Evolutionary conservation across 2,329 filamentous ascomycete genomes (phyloP), one percentile per base, ranked within the genome.

Genomic region (Fusarium citri): DNA sequence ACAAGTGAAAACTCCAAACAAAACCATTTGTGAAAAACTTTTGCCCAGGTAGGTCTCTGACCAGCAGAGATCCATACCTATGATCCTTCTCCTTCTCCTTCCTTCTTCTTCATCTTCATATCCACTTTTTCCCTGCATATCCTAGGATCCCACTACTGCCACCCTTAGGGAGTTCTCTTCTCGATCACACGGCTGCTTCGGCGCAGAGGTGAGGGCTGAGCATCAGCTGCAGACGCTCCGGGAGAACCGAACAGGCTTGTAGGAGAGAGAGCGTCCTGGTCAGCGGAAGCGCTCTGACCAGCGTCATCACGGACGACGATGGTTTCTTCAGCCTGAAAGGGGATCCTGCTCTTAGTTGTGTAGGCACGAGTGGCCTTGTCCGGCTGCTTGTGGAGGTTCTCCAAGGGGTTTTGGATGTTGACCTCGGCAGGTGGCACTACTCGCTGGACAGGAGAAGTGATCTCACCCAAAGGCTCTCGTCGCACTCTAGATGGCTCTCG

Each of bases 51-150:
- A 47, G 20, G 37, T 30, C 43, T 57, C 50, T 34, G 53, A 25
- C 67, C 67, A 25, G 67, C 67, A 71, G 67, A 55, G 54, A 63
- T 23, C 6, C 41, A 23, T 55, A 43, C 50, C 15, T 12, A 43
- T 31, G 20, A 34, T 25, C 25, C 55, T 25, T 20, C 28, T 25
- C 23, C 15, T 37, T 11, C 34, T 37, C 18, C 7, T 37, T 12
- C 30, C 34, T 11, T n/a, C 31, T 18, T 18, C 18, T 10, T 37
- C 34, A n/a, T 37, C 18, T 37, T n/a, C 18, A 37, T n/a, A 7
- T 37, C 18, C 10, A 16, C 10, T 12, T 12, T 37, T 37, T n/a
- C 18, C 34, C 31, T 37, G 31, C 16, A 41, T 11, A 45, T 26
- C 30, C 43, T 22, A 51, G n/a, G 18, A 54, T 42, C 25, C 48